Conservation (phyloP, 2,329 filamentous ascomycete species). For the Colletotrichum sidae region DNA sequence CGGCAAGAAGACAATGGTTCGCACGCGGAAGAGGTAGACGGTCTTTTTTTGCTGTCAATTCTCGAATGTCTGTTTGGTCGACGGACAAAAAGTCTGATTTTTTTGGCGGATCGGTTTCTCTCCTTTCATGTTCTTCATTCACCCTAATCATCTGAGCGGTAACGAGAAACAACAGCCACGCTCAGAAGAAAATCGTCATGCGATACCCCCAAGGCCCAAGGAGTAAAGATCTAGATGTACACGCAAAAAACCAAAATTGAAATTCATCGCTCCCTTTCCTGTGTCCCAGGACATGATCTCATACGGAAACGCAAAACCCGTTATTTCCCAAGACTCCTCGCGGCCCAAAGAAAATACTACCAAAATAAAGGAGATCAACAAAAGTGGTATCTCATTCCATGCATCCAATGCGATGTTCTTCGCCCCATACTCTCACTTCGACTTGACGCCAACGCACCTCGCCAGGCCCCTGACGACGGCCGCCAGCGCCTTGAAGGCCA, state of each 20-base stretch:
- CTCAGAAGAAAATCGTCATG: constrained; percentile 35
- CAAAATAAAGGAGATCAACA: constrained; percentile 17
- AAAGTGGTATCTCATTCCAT: constrained; percentile 35
- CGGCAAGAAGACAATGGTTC: constrained; percentile 72
- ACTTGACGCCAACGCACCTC: constrained; percentile 56
- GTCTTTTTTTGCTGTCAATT: background rate
- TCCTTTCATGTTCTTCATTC: constrained; percentile 31
- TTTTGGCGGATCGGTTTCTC: background rate
- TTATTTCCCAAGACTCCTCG: constrained; percentile 19
- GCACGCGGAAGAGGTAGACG: constrained; percentile 68
- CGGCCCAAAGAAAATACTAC: constrained; percentile 8
- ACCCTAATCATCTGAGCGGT: constrained; percentile 32
- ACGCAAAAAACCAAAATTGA: constrained; percentile 10
- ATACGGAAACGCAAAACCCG: constrained; percentile 6
- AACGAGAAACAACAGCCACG: constrained; percentile 34
- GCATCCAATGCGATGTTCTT: constrained; percentile 1
- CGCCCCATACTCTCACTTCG: constrained; percentile 12
- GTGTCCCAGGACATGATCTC: constrained; percentile 16
- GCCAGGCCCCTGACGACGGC: constrained; percentile 63
- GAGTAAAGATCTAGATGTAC: constrained; percentile 38
- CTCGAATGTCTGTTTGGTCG: constrained; percentile 5
- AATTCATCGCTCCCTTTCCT: constrained; percentile 29
- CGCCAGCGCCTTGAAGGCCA: constrained; percentile 64
- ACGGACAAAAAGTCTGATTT: constrained; percentile 22
- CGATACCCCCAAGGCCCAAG: constrained; percentile 38